Conservation (phyloP, 2,329 filamentous ascomycete species). For the Neofusicoccum sp. region DNA sequence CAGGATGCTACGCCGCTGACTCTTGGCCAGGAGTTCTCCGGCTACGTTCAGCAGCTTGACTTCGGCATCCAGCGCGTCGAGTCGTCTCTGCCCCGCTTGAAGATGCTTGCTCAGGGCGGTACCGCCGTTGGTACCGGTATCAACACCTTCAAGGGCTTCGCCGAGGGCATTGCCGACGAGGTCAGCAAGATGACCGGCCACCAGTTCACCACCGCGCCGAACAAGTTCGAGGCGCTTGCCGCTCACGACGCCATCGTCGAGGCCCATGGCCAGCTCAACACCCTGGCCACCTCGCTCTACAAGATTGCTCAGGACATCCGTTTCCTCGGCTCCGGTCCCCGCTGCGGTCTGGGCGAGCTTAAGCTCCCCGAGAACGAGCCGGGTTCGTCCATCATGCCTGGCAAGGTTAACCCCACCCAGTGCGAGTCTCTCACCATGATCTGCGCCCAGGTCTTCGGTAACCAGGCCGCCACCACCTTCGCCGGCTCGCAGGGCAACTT, state of each 20-base stretch:
- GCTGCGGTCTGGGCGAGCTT: constrained; percentile 92
- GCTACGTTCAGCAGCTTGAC: constrained; percentile 93
- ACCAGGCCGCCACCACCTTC: constrained; percentile 89
- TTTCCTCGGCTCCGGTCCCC: constrained; percentile 92
- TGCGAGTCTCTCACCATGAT: constrained; percentile 98
- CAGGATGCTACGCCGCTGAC: constrained; percentile 97
- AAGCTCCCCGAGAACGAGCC: constrained; percentile 96
- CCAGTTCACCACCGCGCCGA: constrained; percentile 92
- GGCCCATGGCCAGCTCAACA: constrained; percentile 90
- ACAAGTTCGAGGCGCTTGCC: constrained; percentile 97
- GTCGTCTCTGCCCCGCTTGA: constrained; percentile 76
- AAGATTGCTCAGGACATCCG: constrained; percentile 98
- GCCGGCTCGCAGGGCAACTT: constrained; percentile 98
- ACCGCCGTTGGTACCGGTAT: constrained; percentile 96
- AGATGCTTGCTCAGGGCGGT: constrained; percentile 88
- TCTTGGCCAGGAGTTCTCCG: constrained; percentile 94
- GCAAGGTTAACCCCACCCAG: constrained; percentile 99
- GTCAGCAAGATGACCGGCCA: constrained; percentile 90
- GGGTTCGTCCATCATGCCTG: constrained; percentile 97
- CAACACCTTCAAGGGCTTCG: constrained; percentile 96
- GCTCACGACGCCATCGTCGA: constrained; percentile 96
- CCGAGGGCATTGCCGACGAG: constrained; percentile 86
- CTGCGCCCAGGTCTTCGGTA: constrained; percentile 96
- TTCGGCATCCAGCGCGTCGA: constrained; percentile 85
- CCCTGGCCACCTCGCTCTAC: constrained; percentile 83